Conservation (phyloP, 2,329 filamentous ascomycete genomes). For the Huntiella abstrusa region DNA sequence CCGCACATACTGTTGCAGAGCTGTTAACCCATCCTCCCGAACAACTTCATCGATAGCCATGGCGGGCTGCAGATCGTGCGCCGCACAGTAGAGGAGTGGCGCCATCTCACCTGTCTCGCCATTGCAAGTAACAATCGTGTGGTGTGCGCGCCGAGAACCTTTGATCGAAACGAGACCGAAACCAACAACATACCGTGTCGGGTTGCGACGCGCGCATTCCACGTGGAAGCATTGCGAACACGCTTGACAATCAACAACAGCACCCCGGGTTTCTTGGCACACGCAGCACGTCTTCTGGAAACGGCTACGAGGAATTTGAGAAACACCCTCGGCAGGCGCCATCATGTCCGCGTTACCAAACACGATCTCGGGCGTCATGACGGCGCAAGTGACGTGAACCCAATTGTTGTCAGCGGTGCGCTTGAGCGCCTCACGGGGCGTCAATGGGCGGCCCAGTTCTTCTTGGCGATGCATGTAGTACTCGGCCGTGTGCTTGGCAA, state of each 20-base stretch:
- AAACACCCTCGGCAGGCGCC: conserved; percentile 77
- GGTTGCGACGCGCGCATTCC: conserved; percentile 60
- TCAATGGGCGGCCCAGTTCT: conserved; percentile 61
- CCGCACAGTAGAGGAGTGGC: conserved; percentile 81
- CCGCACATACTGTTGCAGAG: conserved; percentile 68
- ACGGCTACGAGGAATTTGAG: conserved; percentile 52
- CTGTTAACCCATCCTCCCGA: conserved; percentile 34
- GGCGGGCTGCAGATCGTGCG: conserved; percentile 52
- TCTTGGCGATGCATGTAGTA: conserved; percentile 69
- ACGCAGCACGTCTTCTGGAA: conserved; percentile 68
- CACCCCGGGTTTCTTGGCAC: conserved; percentile 58
- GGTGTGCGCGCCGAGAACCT: conserved; percentile 63
- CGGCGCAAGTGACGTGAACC: conserved; percentile 86
- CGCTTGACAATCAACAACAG: conserved; percentile 65
- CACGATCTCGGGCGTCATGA: conserved; percentile 83
- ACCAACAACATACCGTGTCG: conserved; percentile 58
- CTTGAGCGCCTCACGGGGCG: conserved; percentile 81
- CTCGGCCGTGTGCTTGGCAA: conserved; percentile 60
- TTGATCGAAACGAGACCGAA: conserved; percentile 87
- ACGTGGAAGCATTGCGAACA: conserved; percentile 61
- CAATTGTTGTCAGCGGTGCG: conserved; percentile 92
- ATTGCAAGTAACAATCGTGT: conserved; percentile 62
- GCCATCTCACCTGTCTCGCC: conserved; percentile 66
- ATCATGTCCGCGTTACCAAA: conserved; percentile 72
- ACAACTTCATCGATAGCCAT: conserved; percentile 6